Evolutionary conservation across 805 yeast species (phyloP), one percentile per base, ranked within the genome.

Genomic region (Yarrowia alimentaria): DNA sequence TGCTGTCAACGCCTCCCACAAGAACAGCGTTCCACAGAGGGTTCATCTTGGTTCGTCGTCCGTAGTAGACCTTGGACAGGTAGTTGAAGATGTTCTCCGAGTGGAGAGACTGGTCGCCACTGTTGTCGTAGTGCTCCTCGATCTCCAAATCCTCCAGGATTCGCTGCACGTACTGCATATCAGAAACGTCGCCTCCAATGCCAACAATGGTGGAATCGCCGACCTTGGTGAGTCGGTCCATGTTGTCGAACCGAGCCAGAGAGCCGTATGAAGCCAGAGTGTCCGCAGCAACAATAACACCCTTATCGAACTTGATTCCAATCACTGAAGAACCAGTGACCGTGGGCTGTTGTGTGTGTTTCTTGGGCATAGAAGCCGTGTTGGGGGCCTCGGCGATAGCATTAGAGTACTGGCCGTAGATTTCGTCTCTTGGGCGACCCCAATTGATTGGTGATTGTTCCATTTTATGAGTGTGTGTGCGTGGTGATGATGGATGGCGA

Each of bases 311-410:
- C 69, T 90, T 93, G 68, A 91, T 76, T 7, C 93, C 94, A 59
- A 93, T 75, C 17, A 93, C 99, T 26, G 96, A 88, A 0, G 98
- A 87, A 64, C 99, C 98, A 11, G 99, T 93, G 54, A 93, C 87
- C 58, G 86, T 84, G 40, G 99, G 99, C 64, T 82, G 88, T 66
- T 87, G 95, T 2, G 99, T 91, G 67, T 86, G 83, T 81, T 81
- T 79, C 52, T 74, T 77, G 22, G 97, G 96, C 64, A 80, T 76
- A 35, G 67, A 57, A 18, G 52, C 53, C 12, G 55, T 58, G 55
- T 50, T 69, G 42, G 95, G 85, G 60, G 90, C 91, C 42, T 76
- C 67, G 52, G 74, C 74, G 65, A 84, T 61, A 30, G 56, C 54
- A 19, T 53, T 32, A 56, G 67, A 85, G 71, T 90, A 93, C 6